These are phyloP conservation scores for Kernera saxatilis DNA, from an alignment of 345 rosid species.

Conservation along the genomic window DNA sequence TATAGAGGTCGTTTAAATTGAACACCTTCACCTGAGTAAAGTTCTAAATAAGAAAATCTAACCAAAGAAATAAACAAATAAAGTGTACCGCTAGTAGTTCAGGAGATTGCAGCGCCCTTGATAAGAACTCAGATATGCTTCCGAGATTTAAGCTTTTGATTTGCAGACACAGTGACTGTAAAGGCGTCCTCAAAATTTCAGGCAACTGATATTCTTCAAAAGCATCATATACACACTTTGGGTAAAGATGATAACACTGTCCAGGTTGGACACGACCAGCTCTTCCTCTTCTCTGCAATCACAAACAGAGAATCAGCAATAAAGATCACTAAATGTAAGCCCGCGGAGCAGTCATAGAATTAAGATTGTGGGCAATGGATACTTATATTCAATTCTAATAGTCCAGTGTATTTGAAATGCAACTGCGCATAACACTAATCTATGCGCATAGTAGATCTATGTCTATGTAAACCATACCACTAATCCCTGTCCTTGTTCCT, in stretches of 20 bases:
- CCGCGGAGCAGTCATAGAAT: background rate
- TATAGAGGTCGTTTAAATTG: background rate
- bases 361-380: background rate
- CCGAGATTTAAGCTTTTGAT: conserved; percentile 83
- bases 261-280: conserved; percentile 96
- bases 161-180: conserved; percentile 91
- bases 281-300: conserved; percentile 82
- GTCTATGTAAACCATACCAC: background rate
- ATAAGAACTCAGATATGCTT: conserved; percentile 75
- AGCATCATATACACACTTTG: conserved; percentile 77
- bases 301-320: conserved; percentile 14
- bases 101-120: conserved; percentile 89
- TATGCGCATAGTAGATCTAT: too few species aligned
- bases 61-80: conserved; percentile 3
- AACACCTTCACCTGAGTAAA: background rate
- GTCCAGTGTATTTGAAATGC: background rate
- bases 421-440: background rate
- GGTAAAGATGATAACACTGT: conserved; percentile 86
- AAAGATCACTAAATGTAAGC: background rate
- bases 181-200: conserved; percentile 89
- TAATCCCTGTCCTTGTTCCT: background rate
- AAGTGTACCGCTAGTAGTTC: conserved; percentile 65
- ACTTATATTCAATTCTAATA: background rate
- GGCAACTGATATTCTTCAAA: conserved; percentile 89
- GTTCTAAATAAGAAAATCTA: background rate